These are phyloP conservation scores for Sporothrix curviconia DNA, from an alignment of 2,329 filamentous ascomycete genomes.

Conservation along the genomic window DNA sequence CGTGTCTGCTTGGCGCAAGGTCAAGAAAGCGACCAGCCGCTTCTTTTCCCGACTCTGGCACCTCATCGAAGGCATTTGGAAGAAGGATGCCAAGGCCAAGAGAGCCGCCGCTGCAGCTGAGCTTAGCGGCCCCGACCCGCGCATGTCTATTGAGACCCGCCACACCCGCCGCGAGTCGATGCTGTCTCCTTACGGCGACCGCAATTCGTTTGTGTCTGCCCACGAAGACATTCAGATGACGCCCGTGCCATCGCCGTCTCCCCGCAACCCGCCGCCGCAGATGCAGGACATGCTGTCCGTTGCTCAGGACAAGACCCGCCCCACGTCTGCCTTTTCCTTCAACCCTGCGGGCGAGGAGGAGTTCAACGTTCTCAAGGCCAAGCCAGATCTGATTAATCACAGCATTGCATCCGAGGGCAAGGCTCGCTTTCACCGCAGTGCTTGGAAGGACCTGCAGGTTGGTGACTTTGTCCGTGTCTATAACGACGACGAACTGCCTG, in stretches of 20 bases:
- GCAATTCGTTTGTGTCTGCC: slow-evolving; percentile 47
- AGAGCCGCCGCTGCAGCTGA: slow-evolving; percentile 40
- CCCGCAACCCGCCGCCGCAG: slow-evolving; percentile 33
- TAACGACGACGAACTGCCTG: slow-evolving; percentile 91
- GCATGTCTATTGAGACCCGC: slow-evolving; percentile 61
- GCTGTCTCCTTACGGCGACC: slow-evolving; percentile 41
- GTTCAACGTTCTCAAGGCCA: slow-evolving; percentile 37
- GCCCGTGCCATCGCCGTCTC: slow-evolving; percentile 76
- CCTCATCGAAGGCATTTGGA: slow-evolving; percentile 41
- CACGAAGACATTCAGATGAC: slow-evolving; percentile 88
- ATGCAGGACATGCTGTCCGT: slow-evolving; percentile 32
- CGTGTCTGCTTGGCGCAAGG: slow-evolving; percentile 73
- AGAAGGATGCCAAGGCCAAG: slow-evolving; percentile 45
- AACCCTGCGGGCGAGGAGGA: slow-evolving; percentile 28
- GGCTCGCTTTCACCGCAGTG: slow-evolving; percentile 83
- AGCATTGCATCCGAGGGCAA: slow-evolving; percentile 57
- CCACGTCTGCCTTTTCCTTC: slow-evolving; percentile 28
- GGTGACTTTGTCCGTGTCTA: slow-evolving; percentile 96
- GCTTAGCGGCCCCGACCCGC: slow-evolving; percentile 47
- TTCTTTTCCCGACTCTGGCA: slow-evolving; percentile 49
- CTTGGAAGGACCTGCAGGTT: slow-evolving; percentile 92
- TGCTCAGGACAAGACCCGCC: slow-evolving; percentile 29
- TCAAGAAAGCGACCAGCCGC: slow-evolving; percentile 81
- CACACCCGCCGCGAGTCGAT: slow-evolving; percentile 48
- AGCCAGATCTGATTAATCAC: slow-evolving; percentile 64